These are phyloP conservation scores for Fagopyrum esculentum DNA, from an alignment of 148 eudicot species.

Conservation along the genomic window DNA sequence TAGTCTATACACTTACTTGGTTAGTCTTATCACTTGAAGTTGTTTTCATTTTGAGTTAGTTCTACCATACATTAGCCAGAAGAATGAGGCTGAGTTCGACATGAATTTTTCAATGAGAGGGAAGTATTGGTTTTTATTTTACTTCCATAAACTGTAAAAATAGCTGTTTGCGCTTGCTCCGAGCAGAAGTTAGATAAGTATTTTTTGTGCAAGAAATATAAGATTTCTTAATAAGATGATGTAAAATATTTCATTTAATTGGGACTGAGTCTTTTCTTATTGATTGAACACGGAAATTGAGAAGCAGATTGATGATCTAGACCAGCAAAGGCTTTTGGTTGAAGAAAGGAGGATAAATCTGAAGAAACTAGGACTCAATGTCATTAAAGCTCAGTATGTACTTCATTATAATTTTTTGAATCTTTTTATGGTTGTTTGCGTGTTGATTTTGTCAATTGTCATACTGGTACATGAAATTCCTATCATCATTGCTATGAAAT, in stretches of 20 bases:
- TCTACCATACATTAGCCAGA: too few species aligned
- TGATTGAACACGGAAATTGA: slow-evolving; percentile 48
- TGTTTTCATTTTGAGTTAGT: too few species aligned
- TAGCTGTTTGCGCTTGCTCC: slow-evolving; percentile 18
- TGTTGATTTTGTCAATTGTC: not conserved
- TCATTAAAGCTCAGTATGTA: slow-evolving; percentile 58
- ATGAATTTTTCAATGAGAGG: too few species aligned
- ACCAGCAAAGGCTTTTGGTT: slow-evolving; percentile 41
- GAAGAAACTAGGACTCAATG: slow-evolving; percentile 56
- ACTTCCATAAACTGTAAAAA: too few species aligned
- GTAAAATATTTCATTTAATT: not conserved
- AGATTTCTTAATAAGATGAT: not conserved
- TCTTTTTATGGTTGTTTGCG: not conserved
- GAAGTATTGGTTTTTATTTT: too few species aligned
- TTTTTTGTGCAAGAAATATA: slow-evolving; percentile 9
- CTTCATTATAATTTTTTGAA: not conserved
- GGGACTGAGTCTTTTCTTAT: slow-evolving; percentile 25
- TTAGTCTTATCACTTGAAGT: too few species aligned
- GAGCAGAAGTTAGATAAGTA: slow-evolving; percentile 84
- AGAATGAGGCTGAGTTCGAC: too few species aligned
- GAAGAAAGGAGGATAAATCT: slow-evolving; percentile 50
- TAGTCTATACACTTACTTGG: too few species aligned
- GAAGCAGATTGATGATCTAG: slow-evolving; percentile 50
- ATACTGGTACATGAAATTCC: not conserved
- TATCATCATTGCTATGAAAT: not conserved